Conservation (phyloP, 768 basidiomycete genomes). For the Suillus placidus region DNA sequence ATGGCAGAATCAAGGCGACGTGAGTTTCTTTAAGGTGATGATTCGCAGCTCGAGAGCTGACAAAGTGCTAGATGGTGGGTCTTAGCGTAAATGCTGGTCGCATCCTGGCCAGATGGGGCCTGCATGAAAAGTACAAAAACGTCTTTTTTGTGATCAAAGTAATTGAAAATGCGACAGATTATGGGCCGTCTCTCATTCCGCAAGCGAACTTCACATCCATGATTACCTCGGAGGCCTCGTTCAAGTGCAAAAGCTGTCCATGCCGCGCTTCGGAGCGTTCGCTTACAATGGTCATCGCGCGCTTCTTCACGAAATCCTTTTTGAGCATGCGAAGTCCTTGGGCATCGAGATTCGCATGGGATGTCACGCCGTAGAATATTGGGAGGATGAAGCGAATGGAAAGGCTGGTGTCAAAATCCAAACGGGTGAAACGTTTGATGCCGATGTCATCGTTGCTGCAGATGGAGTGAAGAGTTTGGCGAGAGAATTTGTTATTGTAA, state of each 20-base stretch:
- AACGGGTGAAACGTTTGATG: conserved; percentile 18
- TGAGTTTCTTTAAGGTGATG: conserved; percentile 8
- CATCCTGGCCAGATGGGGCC: conserved; percentile 25
- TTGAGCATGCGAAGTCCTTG: conserved; percentile 23
- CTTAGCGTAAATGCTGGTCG: conserved; percentile 27
- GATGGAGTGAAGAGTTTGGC: conserved; percentile 28
- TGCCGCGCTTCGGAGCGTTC: conserved; percentile 19
- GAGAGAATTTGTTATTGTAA: conserved; percentile 20
- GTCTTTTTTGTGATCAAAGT: conserved; percentile 15
- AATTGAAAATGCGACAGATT: conserved; percentile 21
- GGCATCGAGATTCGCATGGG: conserved; percentile 24
- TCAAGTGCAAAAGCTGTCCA: conserved; percentile 21
- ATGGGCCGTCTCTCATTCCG: conserved; percentile 21
- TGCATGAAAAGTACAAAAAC: conserved; percentile 22
- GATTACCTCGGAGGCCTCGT: conserved; percentile 26
- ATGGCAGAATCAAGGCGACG: conserved; percentile 19
- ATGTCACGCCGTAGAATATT: conserved; percentile 21
- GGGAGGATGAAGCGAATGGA: conserved; percentile 17
- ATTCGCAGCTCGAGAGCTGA: not conserved
- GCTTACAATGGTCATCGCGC: conserved; percentile 32
- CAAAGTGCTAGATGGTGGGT: conserved; percentile 19
- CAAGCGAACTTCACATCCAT: conserved; percentile 17
- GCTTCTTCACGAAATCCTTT: conserved; percentile 25
- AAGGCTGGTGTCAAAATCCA: conserved; percentile 19
- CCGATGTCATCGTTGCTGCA: conserved; percentile 28